phyloP scores from a whole-genome alignment of 805 yeast species.

The Danielia oregonensis region DNA sequence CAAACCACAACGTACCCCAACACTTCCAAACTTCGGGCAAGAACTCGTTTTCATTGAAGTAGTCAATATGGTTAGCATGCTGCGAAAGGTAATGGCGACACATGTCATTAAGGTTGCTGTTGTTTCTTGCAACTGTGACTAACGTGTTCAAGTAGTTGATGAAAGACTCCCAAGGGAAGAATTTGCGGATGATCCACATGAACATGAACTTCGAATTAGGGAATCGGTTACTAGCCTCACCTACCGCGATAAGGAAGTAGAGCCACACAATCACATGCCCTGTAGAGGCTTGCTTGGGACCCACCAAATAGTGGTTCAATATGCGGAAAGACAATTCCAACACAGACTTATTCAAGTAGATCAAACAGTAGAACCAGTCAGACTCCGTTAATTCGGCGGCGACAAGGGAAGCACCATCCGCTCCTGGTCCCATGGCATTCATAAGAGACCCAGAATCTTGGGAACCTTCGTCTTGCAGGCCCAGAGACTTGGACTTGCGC shows the following conservation, averaged over 20 bases:
- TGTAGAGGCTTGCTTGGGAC: constrained; percentile 67
- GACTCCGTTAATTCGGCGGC: constrained; percentile 32
- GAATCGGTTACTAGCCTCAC: constrained; percentile 46
- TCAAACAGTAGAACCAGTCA: constrained; percentile 58
- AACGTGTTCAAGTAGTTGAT: constrained; percentile 62
- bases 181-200: constrained; percentile 47
- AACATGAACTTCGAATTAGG: constrained; percentile 48
- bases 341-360: constrained; percentile 58
- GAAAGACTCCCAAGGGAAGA: constrained; percentile 68
- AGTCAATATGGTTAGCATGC: constrained; percentile 40
- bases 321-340: constrained; percentile 68
- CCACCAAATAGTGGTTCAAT: constrained; percentile 59
- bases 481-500: constrained; percentile 32
- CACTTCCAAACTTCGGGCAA: constrained; percentile 79
- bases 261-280: constrained; percentile 78
- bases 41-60: constrained; percentile 56
- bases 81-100: constrained; percentile 19
- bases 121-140: constrained; percentile 32
- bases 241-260: constrained; percentile 64
- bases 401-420: constrained; percentile 28
- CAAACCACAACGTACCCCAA: constrained; percentile 84
- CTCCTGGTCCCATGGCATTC: constrained; percentile 12
- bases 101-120: constrained; percentile 19
- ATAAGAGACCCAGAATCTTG: neutral
- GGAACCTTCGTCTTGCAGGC: constrained; percentile 3